A percentile compares a stretch with the other conserved stretches of the same genome.
phyloP scores from a whole-genome alignment of 768 basidiomycete species.

The Kwoniella dendrophila region DNA sequence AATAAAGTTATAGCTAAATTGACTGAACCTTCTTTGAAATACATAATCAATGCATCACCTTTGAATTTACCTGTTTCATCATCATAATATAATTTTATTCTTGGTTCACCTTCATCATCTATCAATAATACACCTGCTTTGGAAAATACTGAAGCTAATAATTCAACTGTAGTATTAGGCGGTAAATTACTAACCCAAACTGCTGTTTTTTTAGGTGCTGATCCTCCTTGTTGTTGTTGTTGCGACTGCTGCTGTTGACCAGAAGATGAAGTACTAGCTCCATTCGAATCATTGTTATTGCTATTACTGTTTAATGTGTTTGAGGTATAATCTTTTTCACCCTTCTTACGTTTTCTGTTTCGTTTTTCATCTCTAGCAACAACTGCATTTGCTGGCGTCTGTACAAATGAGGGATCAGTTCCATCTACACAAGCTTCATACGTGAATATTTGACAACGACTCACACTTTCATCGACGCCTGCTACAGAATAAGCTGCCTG shows the following conservation, averaged over 20 bases:
- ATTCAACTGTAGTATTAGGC: conserved; percentile 69
- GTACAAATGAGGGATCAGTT: not conserved
- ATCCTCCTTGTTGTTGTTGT: conserved; percentile 57
- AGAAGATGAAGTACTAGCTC: conserved; percentile 63
- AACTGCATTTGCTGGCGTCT: conserved; percentile 88
- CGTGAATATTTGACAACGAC: conserved; percentile 39
- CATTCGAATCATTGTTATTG: conserved; percentile 27
- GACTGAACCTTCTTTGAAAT: conserved; percentile 97
- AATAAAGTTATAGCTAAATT: conserved; percentile 76
- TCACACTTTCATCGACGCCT: conserved; percentile 91
- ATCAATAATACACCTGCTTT: conserved; percentile 92
- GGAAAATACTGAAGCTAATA: conserved; percentile 81
- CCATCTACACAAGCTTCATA: no score
- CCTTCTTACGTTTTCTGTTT: conserved; percentile 65
- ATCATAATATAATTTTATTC: conserved; percentile 91
- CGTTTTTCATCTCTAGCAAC: conserved; percentile 58
- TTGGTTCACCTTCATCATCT: conserved; percentile 85
- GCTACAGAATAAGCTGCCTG: conserved; percentile 91
- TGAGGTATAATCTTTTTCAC: conserved; percentile 62
- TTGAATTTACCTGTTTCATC: conserved; percentile 85
- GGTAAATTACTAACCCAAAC: conserved; percentile 87
- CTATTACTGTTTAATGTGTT: conserved; percentile 59
- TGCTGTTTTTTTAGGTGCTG: conserved; percentile 89
- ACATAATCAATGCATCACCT: conserved; percentile 93
- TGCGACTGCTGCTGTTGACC: conserved; percentile 45